These are phyloP conservation scores for Sporisorium iseilematis-ciliati DNA, from an alignment of 1,284 basidiomycete species.

Conservation along the genomic window DNA sequence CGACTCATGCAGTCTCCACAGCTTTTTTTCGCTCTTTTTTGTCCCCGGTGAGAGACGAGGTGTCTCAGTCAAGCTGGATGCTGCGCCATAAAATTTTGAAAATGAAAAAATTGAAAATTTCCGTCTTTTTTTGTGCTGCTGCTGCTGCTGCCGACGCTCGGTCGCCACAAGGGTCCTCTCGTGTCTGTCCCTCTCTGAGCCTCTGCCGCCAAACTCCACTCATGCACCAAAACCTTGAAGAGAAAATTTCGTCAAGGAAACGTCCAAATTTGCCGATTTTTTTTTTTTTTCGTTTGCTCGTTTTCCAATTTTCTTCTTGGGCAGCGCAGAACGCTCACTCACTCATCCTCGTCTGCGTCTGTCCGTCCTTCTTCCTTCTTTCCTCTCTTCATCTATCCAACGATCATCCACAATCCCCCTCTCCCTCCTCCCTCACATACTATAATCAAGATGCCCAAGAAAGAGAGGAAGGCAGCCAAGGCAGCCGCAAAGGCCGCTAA, in stretches of 20 bases:
- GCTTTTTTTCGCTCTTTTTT: conserved; percentile 9
- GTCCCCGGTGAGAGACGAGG: not conserved
- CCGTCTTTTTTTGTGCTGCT: not conserved
- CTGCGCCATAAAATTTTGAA: not conserved
- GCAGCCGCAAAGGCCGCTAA: not conserved
- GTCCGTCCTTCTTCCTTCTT: not conserved
- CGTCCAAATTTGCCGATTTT: conserved; percentile 17
- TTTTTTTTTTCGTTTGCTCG: conserved; percentile 12
- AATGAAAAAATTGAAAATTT: not conserved
- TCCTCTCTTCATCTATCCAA: not conserved
- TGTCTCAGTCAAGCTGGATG: not conserved
- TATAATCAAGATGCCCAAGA: conserved; percentile 4
- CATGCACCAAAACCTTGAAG: conserved; percentile 28
- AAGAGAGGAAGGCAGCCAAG: conserved; percentile 26
- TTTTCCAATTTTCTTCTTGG: not conserved
- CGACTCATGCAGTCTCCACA: conserved; percentile 59
- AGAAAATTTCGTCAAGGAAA: conserved; percentile 15
- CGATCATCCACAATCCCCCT: not conserved
- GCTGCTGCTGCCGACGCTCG: too few species aligned
- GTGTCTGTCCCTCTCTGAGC: not conserved
- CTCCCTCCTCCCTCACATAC: not conserved
- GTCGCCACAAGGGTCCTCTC: conserved; percentile 6
- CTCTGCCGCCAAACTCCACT: conserved; percentile 26
- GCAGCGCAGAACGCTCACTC: not conserved
- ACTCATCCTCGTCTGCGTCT: too few species aligned